Evolutionary conservation across 1,284 basidiomycete species (phyloP).

Genomic region (Mrakiaceae sp.): DNA sequence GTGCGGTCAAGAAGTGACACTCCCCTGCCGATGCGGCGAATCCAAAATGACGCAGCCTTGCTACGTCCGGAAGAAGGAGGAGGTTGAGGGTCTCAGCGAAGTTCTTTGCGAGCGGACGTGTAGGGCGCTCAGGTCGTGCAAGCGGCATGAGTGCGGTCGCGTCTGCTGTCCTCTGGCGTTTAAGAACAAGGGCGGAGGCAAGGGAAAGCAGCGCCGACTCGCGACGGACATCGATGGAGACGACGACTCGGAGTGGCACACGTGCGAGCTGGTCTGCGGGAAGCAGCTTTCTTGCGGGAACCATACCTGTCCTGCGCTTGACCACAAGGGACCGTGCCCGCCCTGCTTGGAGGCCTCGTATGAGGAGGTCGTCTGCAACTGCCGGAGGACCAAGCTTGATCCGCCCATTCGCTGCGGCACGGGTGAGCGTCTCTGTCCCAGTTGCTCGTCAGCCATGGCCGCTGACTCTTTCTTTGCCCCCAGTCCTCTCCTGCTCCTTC

Average conservation of each 20-base stretch:
- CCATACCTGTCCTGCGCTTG: slow-evolving; percentile 59
- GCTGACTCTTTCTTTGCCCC: background rate
- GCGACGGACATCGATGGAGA: slow-evolving; percentile 15
- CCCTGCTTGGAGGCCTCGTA: slow-evolving; percentile 75
- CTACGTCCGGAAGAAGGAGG: slow-evolving; percentile 29
- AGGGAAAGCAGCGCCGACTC: slow-evolving; percentile 38
- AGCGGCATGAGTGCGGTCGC: slow-evolving; percentile 63
- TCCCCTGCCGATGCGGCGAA: slow-evolving; percentile 68
- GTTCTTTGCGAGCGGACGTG: slow-evolving; percentile 69
- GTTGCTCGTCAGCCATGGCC: too few relatives aligned
- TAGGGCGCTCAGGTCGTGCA: slow-evolving; percentile 60
- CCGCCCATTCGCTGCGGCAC: slow-evolving; percentile 57
- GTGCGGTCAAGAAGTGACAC: slow-evolving; percentile 52
- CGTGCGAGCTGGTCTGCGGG: slow-evolving; percentile 41
- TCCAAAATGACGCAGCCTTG: slow-evolving; percentile 45
- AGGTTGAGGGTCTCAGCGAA: slow-evolving; percentile 37
- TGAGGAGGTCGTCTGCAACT: slow-evolving; percentile 77
- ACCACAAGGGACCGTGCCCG: slow-evolving; percentile 69
- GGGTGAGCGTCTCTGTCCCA: too few relatives aligned
- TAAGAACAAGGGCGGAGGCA: slow-evolving; percentile 50
- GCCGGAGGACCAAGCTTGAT: slow-evolving; percentile 57
- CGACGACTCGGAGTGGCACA: slow-evolving; percentile 34
- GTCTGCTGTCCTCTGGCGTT: slow-evolving; percentile 76
- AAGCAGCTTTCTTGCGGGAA: slow-evolving; percentile 60
- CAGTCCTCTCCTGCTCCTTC: slow-evolving; percentile 56